phyloP scores from a whole-genome alignment of 768 basidiomycete genomes.

The Artomyces pyxidatus region DNA sequence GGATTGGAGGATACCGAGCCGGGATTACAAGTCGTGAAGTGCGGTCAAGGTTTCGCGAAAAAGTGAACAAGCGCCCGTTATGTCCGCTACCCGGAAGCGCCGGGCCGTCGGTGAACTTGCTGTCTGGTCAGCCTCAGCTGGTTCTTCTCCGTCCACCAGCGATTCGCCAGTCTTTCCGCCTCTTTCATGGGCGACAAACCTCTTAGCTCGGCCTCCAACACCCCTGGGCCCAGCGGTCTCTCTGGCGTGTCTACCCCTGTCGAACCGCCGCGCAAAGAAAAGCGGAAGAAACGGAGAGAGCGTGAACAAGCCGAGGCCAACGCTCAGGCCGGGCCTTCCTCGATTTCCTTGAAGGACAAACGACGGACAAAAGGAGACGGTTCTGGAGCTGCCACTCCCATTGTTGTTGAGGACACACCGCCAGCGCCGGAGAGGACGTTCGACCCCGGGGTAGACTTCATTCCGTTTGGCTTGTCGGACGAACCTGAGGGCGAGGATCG shows the following conservation, averaged over 20 bases:
- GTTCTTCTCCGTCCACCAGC: neutral
- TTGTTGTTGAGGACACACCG: neutral
- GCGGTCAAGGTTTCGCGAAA: slow-evolving; percentile 7
- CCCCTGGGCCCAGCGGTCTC: neutral
- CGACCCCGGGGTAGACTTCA: slow-evolving; percentile 24
- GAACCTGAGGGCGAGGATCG: neutral
- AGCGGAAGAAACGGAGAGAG: neutral
- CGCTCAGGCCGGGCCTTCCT: slow-evolving; percentile 1
- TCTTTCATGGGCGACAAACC: neutral
- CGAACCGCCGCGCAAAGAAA: slow-evolving; percentile 9
- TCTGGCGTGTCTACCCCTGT: too few relatives aligned
- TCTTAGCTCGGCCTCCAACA: neutral
- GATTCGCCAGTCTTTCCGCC: neutral
- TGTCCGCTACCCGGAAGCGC: too few relatives aligned
- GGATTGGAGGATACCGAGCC: neutral
- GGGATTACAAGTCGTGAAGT: too few relatives aligned
- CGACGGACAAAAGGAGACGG: neutral
- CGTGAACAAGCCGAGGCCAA: neutral
- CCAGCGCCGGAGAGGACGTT: slow-evolving; percentile 10
- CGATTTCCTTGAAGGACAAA: neutral
- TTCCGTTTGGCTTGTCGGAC: slow-evolving; percentile 18
- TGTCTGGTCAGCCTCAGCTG: too few relatives aligned
- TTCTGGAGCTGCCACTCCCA: neutral
- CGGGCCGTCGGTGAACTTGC: too few relatives aligned
- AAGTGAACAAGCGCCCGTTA: neutral